phyloP scores from a whole-genome alignment of 1,139 yeast genomes.

The Geotrichum macrosporum region DNA sequence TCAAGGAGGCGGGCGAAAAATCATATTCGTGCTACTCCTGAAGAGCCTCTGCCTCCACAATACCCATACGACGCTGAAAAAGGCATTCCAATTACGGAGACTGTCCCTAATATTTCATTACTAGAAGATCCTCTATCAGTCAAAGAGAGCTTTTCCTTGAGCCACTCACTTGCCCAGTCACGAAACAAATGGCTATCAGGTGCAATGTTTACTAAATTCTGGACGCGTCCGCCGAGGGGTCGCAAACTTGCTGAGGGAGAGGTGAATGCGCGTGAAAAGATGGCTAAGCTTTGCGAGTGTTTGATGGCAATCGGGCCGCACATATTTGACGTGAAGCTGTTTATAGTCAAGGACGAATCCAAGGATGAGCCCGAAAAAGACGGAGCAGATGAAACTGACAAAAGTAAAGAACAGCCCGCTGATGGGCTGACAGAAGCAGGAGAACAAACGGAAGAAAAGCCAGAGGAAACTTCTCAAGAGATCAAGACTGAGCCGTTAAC shows the following conservation, averaged over 20 bases:
- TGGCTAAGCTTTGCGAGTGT: constrained; percentile 85
- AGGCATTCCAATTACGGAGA: constrained; percentile 66
- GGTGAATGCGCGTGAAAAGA: constrained; percentile 68
- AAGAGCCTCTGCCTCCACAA: constrained; percentile 34
- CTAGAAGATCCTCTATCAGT: constrained; percentile 64
- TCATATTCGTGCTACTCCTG: constrained; percentile 7
- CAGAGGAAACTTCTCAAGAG: not conserved
- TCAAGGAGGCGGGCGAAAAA: constrained; percentile 11
- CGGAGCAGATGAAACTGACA: constrained; percentile 30
- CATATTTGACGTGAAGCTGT: constrained; percentile 66
- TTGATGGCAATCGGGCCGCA: constrained; percentile 77
- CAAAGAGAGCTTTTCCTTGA: constrained; percentile 45
- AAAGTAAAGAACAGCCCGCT: constrained; percentile 14
- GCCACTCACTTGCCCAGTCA: constrained; percentile 66
- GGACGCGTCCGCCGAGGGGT: constrained; percentile 60
- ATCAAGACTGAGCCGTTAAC: constrained; percentile 1
- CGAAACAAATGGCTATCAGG: constrained; percentile 68
- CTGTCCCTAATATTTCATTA: constrained; percentile 56
- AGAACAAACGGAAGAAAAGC: not conserved
- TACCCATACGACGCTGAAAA: constrained; percentile 67
- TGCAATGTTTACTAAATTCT: constrained; percentile 71
- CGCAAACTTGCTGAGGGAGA: constrained; percentile 47
- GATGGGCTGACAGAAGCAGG: not conserved
- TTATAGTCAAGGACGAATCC: constrained; percentile 71
- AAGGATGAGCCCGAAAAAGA: constrained; percentile 34